Evolutionary conservation across 768 basidiomycete genomes (phyloP), one percentile per base, ranked within the genome.

Genomic region (Chalciporus chontae): DNA sequence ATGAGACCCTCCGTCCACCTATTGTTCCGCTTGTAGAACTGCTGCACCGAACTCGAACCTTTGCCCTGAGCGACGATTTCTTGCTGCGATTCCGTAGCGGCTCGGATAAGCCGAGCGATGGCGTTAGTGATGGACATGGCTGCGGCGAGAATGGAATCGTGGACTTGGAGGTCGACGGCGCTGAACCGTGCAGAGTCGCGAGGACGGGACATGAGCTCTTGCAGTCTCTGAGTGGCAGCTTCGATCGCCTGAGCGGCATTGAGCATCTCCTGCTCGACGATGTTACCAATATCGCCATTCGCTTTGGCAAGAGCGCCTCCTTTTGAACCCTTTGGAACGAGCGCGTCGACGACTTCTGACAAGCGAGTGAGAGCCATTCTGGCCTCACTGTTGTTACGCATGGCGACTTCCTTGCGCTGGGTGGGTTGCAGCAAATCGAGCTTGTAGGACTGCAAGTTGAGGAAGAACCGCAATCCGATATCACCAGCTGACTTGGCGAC

Each of bases 1-100:
- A 98, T 94, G 58, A 99, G 85, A 57, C 96, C 96, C 68, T 99
- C 96, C 39, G 96, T 99, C 96, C 96, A 99, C 52, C 96, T 81
- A 70, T 98, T 98, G 82, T 99, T 97, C 52, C 91, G 86, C 75
- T 99, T 99, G 80, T 98, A 99, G 79, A 99, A 99, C 62, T 97
- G 95, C 68, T 95, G 92, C 17, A 77, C 83, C 19, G 94, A 81
- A 68, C 85, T 93, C 17, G 94, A 90, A 8, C 96, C 96, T 67
- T 83, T 90, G 50, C 96, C 96, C 71, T 96, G 87, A 3, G 86
- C 85, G 47, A 97, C 96, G 48, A 99, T 99, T 73, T 99, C 96
- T 67, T 97, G 84, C 69, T 99, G 96, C 44, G 94, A 97, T 32
- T 94, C 94, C 1, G 96, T 96, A 18, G 96, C 96, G 8, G 96